Evolutionary conservation across 2,329 filamentous ascomycete genomes (phyloP), one percentile per base, ranked within the genome.

Genomic region (Neopestalotiopsis sp.): DNA sequence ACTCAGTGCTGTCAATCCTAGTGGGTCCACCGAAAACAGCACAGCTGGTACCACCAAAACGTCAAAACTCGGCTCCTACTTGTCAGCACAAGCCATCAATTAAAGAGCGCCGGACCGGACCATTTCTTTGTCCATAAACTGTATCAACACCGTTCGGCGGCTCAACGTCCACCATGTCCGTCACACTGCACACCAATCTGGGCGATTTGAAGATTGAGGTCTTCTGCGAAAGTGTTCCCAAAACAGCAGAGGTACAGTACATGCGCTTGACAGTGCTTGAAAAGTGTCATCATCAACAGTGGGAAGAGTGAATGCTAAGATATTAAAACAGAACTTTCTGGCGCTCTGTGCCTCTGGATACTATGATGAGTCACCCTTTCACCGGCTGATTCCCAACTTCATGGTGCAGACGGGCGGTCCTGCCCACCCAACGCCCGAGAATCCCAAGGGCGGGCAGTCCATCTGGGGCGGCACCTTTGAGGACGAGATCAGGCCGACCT

Each of bases 151-250:
- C 59, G n/a, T 34, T 24, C 30, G n/a, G 32, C 32, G 30, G 30
- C 13, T 17, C 9, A 40, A 20, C 32, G 4, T 20, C 9, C 14
- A 60, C 9, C 56, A 91, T 91, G 89, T 91, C 89, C 13, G 88
- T 91, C 71, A 91, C 89, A 12, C 88, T 99, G 14, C 94, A 98
- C 81, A 99, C 96, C 64, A 93, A 91, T 65, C 88, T 92, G 66
- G 96, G 96, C 78, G 92, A 96, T 81, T 87, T 99, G 79, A 99
- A 98, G 84, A 89, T 98, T 75, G 96, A 98, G 81, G 86, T 99
- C 73, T 98, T 98, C 84, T 98, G 95, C 84, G 94, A 98, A 80
- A 91, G 93, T 74, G 94, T 97, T 40, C 96, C 96, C 71, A 95
- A 95, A 80, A 97, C 96, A 0, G 92, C 94, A 71, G 93, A 97